Evolutionary conservation across 78 protist species (phyloP).

Genomic region (Capsaspora owczarzaki): DNA sequence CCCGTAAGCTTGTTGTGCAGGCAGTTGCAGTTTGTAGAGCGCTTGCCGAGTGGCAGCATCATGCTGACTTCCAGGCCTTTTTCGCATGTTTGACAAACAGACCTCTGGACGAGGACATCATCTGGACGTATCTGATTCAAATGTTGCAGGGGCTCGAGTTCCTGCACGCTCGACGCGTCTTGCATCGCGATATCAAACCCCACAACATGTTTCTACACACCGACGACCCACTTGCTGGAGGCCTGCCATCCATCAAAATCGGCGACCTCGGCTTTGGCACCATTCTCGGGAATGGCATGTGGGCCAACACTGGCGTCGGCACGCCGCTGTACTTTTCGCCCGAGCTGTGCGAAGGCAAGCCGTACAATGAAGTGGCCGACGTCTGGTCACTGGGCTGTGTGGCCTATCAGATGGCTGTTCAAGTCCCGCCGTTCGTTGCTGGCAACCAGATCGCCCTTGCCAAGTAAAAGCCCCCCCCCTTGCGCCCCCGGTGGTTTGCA

Average conservation of each 20-base stretch:
- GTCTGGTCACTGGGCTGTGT: conserved; percentile 15
- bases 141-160: conserved; percentile 20
- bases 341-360: not conserved
- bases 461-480: too few relatives aligned
- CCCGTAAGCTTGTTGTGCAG: too few relatives aligned
- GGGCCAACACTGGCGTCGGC: conserved; percentile 10
- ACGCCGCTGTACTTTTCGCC: conserved; percentile 68
- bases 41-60: too few relatives aligned
- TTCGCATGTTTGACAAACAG: too few relatives aligned
- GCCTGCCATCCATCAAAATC: conserved; percentile 30
- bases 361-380: conserved; percentile 1
- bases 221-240: too few relatives aligned
- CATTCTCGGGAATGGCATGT: not conserved
- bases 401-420: not conserved
- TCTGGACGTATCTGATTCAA: conserved; percentile 18
- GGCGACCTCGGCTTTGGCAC: conserved; percentile 55
- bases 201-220: conserved; percentile 36
- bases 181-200: conserved; percentile 53
- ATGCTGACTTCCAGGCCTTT: too few relatives aligned
- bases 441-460: conserved; percentile 1
- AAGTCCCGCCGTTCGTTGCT: not conserved
- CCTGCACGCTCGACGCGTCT: conserved; percentile 27
- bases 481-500: too few relatives aligned
- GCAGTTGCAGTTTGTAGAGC: too few relatives aligned
- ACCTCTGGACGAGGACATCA: too few relatives aligned